A percentile compares a stretch with the other conserved stretches of the same genome.
These are phyloP conservation scores for Metschnikowia lochheadii DNA, from an alignment of 805 yeast genomes.

Conservation along the genomic window DNA sequence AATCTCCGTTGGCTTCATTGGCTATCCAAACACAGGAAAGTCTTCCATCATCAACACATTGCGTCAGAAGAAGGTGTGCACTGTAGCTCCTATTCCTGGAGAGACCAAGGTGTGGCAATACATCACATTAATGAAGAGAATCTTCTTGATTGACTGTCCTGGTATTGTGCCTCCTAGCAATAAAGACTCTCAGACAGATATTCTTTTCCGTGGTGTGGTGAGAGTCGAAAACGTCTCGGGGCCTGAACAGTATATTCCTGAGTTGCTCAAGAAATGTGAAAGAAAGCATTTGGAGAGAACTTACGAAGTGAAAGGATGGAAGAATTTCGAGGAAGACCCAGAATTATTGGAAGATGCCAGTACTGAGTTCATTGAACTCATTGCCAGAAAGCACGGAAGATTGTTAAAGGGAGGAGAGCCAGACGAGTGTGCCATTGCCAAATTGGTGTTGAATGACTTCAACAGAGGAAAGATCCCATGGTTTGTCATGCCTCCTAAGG, in stretches of 20 bases:
- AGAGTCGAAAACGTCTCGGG: constrained; percentile 96
- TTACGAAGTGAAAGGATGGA: constrained; percentile 91
- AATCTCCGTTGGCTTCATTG: constrained; percentile 94
- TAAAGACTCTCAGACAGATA: constrained; percentile 87
- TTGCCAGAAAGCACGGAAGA: constrained; percentile 92
- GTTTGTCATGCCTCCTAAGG: constrained; percentile 93
- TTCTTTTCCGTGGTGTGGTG: constrained; percentile 92
- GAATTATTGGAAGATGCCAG: constrained; percentile 46
- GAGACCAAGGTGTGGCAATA: constrained; percentile 99
- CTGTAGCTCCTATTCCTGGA: constrained; percentile 98
- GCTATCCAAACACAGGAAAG: constrained; percentile 98
- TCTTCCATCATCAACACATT: constrained; percentile 92
- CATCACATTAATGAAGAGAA: constrained; percentile 93
- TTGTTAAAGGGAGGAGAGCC: constrained; percentile 97
- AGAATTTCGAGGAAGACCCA: constrained; percentile 37
- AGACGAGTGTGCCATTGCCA: constrained; percentile 89
- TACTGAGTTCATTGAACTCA: constrained; percentile 75
- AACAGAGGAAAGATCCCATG: constrained; percentile 97
- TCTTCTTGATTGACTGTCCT: constrained; percentile 95
- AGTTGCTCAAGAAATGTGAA: constrained; percentile 78
- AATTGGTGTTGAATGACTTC: constrained; percentile 86
- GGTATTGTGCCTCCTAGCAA: constrained; percentile 97
- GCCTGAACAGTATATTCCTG: constrained; percentile 95
- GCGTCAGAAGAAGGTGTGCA: constrained; percentile 92
- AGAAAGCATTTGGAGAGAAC: constrained; percentile 90